These are phyloP conservation scores for Thozetella sp. DNA, from an alignment of 495 filamentous ascomycete species.

Conservation along the genomic window DNA sequence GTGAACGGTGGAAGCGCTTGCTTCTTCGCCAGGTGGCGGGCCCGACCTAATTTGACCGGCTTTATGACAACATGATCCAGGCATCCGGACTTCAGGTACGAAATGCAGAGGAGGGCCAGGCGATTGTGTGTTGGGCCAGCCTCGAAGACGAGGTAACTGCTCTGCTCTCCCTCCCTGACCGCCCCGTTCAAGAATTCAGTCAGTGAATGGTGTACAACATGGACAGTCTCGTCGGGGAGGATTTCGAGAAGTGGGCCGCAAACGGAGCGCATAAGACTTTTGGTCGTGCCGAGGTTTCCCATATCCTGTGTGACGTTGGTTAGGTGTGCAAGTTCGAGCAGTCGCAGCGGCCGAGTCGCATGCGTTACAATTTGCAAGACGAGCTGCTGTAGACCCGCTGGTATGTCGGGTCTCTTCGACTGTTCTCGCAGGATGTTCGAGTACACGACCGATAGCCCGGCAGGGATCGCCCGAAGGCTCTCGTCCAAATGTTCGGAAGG, in stretches of 20 bases:
- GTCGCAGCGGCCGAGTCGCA: conserved; percentile 47
- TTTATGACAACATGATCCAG: conserved; percentile 3
- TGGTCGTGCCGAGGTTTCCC: conserved; percentile 13
- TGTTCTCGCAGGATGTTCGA: conserved; percentile 42
- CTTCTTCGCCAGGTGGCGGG: background rate
- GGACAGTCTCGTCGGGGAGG: conserved; percentile 47
- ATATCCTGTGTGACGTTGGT: conserved; percentile 18
- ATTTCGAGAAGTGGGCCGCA: conserved; percentile 56
- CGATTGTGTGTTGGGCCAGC: conserved; percentile 23
- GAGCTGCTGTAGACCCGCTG: conserved; percentile 38
- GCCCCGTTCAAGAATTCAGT: conserved; percentile 46
- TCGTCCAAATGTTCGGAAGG: conserved; percentile 14
- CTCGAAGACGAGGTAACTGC: conserved; percentile 27
- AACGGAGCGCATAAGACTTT: conserved; percentile 19
- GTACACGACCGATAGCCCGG: conserved; percentile 46
- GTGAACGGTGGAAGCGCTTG: background rate
- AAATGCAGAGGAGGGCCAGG: conserved; percentile 18
- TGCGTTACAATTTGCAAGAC: conserved; percentile 51
- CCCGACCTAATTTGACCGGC: background rate
- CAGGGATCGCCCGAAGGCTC: conserved; percentile 25
- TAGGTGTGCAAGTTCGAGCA: conserved; percentile 48
- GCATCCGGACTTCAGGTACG: conserved; percentile 18
- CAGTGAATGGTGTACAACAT: conserved; percentile 54
- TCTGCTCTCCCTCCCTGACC: conserved; percentile 4
- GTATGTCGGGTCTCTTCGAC: conserved; percentile 27